phyloP scores from a whole-genome alignment of 2,329 filamentous ascomycete species.

The Colletotrichum noveboracense region DNA sequence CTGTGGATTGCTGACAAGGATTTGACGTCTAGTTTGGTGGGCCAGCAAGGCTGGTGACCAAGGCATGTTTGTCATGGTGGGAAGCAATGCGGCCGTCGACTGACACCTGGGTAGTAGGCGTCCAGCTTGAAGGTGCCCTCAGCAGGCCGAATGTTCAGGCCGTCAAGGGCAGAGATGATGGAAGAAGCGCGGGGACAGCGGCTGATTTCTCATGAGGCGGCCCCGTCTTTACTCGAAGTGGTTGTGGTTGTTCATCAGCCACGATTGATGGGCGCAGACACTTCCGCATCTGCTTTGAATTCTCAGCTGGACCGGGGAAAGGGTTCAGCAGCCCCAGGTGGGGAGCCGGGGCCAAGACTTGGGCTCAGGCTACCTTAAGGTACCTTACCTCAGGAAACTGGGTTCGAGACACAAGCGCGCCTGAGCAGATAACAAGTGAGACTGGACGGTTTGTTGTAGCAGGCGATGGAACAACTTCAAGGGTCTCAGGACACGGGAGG shows the following conservation, averaged over 20 bases:
- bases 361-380: neutral
- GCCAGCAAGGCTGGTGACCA: neutral
- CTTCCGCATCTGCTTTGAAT: neutral
- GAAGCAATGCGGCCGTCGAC: neutral
- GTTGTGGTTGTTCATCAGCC: neutral
- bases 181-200: neutral
- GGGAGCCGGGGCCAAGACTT: neutral
- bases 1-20: neutral
- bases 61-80: neutral
- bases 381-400: neutral
- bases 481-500: neutral
- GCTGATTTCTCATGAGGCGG: neutral
- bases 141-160: neutral
- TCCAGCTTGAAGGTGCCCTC: neutral
- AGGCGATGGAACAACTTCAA: neutral
- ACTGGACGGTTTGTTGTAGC: neutral
- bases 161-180: neutral
- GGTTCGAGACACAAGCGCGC: neutral
- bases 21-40: neutral
- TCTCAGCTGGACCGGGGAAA: constrained; percentile 8
- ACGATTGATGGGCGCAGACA: neutral
- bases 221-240: neutral
- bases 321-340: neutral
- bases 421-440: neutral
- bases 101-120: too few relatives aligned